Base-by-base conservation (phyloP, 2,329 filamentous ascomycete genomes). In the Colletotrichum tropicicola region DNA sequence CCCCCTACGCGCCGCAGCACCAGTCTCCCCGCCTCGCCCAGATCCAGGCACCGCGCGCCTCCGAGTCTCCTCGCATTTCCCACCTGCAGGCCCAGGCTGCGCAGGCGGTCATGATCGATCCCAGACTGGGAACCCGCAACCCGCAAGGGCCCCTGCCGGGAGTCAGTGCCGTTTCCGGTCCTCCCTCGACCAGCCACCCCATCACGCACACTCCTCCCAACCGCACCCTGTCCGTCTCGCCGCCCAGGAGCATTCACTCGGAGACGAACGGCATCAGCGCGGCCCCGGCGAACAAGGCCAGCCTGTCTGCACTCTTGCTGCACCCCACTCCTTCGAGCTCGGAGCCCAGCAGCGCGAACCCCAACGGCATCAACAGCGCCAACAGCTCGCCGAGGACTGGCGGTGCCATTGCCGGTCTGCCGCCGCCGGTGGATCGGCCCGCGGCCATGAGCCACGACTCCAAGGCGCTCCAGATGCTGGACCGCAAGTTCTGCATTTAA, bases 391-490 rank as follows among this genome's bases (percentile, higher is more conserved):
- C 84, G 9, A 79, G 82, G 67, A 73, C 72, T 17, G 69, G 70
- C 5, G 79, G 80, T 21, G 80, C 80, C 30, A 81, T 84, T 7
- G 81, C 83, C 58, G 85, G 87, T 70, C 87, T 87, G 19, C 57
- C 67, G 52, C 85, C 84, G 7, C 85, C 80, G 53, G 83, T 35
- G 7, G 66, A 86, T 65, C 87, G 87, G 68, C 76, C 87, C 25
- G 85, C 82, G 5, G 87, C 86, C 51, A 79, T 61, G 43, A 81
- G 84, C 17, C 90, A 92, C 73, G 91, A 92, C 69, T 85, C 84
- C 66, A 82, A 89, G 68, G 89, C 89, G 2, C 75, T 92, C 47
- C 83, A 88, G 68, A 88, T 91, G 73, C 79, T 93, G 52, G 88
- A 93, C 75, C 81, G 83, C 68, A 86, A 86, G 70, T 87, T 87